Evolutionary conservation across 129 eudicot species (phyloP).

Genomic region (Lactuca saligna): DNA sequence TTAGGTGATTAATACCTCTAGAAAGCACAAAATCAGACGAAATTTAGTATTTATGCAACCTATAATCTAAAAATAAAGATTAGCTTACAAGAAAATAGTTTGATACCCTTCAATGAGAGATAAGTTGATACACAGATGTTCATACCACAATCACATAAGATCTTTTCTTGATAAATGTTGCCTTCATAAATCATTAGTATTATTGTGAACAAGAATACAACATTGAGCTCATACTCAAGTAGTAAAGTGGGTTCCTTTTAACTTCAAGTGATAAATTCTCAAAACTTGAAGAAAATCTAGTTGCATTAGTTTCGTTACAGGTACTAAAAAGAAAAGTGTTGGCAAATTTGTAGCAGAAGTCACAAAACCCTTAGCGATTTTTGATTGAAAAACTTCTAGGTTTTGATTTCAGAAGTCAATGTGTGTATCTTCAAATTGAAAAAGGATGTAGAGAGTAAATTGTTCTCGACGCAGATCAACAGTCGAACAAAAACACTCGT

Average conservation of each 20-base stretch:
- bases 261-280: background rate
- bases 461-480: background rate
- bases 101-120: background rate
- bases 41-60: background rate
- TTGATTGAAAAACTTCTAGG: background rate
- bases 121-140: background rate
- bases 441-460: constrained; percentile 4
- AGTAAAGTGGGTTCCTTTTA: no score
- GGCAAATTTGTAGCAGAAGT: background rate
- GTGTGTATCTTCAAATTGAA: background rate
- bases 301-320: background rate
- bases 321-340: background rate
- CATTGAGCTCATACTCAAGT: background rate
- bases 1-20: background rate
- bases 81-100: constrained; percentile 3
- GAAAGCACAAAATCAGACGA: background rate
- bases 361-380: background rate
- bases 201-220: background rate
- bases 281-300: background rate
- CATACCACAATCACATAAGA: background rate
- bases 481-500: background rate
- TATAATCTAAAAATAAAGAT: constrained; percentile 1
- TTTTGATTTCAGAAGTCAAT: background rate
- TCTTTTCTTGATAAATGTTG: background rate
- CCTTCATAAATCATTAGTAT: background rate